Conservation (phyloP, 2,329 filamentous ascomycete genomes). For the Colletotrichum somersetense region DNA sequence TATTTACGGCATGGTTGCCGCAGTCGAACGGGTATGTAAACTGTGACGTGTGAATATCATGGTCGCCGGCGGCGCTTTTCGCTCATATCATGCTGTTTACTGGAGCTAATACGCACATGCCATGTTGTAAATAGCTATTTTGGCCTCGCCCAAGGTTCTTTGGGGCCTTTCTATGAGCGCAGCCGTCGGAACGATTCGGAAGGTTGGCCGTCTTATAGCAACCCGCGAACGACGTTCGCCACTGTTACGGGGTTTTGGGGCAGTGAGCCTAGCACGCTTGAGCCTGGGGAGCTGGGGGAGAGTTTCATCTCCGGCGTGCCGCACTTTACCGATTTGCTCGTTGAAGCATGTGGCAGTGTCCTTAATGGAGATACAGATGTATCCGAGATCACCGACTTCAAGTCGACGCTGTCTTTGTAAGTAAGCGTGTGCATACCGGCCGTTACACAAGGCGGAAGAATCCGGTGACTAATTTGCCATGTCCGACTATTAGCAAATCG, state of each 20-base stretch:
- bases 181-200: conserved; percentile 20
- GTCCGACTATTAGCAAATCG: not conserved
- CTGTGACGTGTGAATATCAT: not conserved
- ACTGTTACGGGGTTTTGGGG: conserved; percentile 24
- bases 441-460: not conserved
- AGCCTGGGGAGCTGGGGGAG: conserved; percentile 57
- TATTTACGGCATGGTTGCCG: conserved; percentile 22
- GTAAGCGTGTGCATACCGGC: conserved; percentile 6
- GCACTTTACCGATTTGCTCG: conserved; percentile 58
- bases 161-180: conserved; percentile 24
- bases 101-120: not conserved
- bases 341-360: conserved; percentile 20
- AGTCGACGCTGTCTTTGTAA: conserved; percentile 27
- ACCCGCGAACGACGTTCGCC: conserved; percentile 19
- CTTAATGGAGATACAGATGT: conserved; percentile 18
- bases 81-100: not conserved
- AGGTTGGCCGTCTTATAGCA: conserved; percentile 24
- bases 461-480: not conserved
- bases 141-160: conserved; percentile 19
- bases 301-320: conserved; percentile 79
- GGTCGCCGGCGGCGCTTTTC: no score
- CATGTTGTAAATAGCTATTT: conserved; percentile 16
- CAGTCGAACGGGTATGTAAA: conserved; percentile 27
- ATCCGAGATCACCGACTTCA: conserved; percentile 22
- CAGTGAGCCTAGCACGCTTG: conserved; percentile 19